Evolutionary conservation across 495 filamentous ascomycete species (phyloP), one percentile per base, ranked within the genome.

Genomic region (Chaetomium fimeti): DNA sequence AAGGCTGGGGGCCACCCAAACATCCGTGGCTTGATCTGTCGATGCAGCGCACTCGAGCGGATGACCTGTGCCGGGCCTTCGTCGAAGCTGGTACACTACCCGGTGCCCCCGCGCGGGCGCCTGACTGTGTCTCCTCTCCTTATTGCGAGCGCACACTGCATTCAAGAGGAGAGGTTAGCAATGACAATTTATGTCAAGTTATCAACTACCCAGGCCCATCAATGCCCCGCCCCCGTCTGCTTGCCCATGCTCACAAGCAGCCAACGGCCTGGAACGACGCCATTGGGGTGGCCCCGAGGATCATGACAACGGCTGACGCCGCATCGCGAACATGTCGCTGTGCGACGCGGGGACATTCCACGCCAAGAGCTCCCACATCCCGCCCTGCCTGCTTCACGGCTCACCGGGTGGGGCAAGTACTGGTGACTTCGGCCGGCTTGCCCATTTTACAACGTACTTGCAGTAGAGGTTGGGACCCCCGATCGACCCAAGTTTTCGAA

Each of bases 391-490:
- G 45, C 62, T 47, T 56, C 25, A 38, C 22, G 24, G 22, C 47
- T 60, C 40, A 43, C 51, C 9, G n/a, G 24, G 66, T 64, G 62
- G 66, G 36, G 66, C 42, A 60, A 59, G 65, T 64, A 58, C 61
- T 62, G 54, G 66, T 20, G 66, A 64, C 65, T 61, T 67, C 40
- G 56, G 32, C 52, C n/a, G n/a, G n/a, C n/a, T n/a, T n/a, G n/a
- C n/a, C n/a, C n/a, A n/a, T n/a, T n/a, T n/a, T n/a, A n/a, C n/a
- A 25, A 7, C 20, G 47, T 6, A 5, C 47, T 13, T 15, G 38
- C 38, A 40, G 38, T 15, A 13, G 38, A 15, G 38, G 38, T 40
- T 40, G 9, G 38, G 38, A 11, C 40, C 40, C 40, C 40, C 40
- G 40, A 43, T 43, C 16, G 40, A 43, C 40, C 32, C 32, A 36